Evolutionary conservation across 2,329 filamentous ascomycete species (phyloP).

Genomic region (Aspergillus hiratsukae): DNA sequence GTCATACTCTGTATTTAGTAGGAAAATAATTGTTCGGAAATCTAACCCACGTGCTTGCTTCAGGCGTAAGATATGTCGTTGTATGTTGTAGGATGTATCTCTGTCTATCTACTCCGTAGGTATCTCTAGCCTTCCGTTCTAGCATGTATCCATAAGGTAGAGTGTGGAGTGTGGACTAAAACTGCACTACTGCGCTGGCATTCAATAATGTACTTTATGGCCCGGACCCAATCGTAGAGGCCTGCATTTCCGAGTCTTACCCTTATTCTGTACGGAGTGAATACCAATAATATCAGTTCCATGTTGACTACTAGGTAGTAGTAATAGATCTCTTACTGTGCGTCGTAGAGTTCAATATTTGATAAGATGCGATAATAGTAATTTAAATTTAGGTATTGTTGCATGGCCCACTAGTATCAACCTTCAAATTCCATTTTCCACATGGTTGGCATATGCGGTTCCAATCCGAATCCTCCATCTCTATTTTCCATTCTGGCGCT

Average conservation of each 20-base stretch:
- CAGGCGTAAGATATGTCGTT: background rate
- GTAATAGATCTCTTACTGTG: too few relatives aligned
- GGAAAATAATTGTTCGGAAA: background rate
- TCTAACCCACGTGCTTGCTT: background rate
- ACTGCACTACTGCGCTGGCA: background rate
- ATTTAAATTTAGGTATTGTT: background rate
- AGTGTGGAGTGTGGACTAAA: background rate
- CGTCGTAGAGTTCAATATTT: too few relatives aligned
- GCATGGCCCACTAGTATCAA: background rate
- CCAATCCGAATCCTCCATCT: constrained; percentile 11
- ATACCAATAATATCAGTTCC: too few relatives aligned
- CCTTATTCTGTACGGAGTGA: background rate
- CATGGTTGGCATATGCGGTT: constrained; percentile 31
- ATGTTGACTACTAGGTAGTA: too few relatives aligned
- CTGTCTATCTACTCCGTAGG: background rate
- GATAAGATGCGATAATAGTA: background rate
- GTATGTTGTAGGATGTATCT: background rate
- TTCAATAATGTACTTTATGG: background rate
- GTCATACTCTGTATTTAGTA: background rate
- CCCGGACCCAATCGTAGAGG: background rate
- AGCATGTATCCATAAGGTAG: too few relatives aligned
- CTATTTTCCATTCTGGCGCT: background rate
- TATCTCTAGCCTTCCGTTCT: background rate
- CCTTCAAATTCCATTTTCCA: constrained; percentile 10
- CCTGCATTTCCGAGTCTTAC: background rate